Base-by-base conservation (phyloP, 2,329 filamentous ascomycete species). In the Pseudogymnoascus sp. region DNA sequence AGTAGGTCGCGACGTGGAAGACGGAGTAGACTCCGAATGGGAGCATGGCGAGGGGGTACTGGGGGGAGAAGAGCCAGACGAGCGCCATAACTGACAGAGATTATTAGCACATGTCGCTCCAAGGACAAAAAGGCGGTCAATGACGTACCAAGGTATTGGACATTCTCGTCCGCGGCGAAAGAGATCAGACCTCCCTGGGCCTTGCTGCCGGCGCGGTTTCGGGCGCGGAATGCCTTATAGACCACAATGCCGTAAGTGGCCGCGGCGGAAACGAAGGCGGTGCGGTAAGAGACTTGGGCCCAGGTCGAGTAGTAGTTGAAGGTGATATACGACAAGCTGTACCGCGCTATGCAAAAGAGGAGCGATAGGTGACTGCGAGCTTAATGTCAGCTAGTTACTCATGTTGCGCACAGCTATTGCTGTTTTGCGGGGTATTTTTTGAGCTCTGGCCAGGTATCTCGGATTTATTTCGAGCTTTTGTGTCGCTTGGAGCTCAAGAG, bases 1-100 rank as follows among this genome's bases (percentile, higher is more conserved):
- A 89, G 77, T 99, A 99, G 65, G 94, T 97, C 63, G 92, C 90
- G 67, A 97, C 91, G 77, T 99, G 94, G 85, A 99, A 99, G 75
- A 97, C 76, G 61, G 92, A 97, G 83, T 97, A 99, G 75, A 99
- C 90, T 68, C 85, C 86, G 78, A 96, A 99, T 26, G 94, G 94
- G 60, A 96, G 83, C 69, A 99, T 83, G 60, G 94, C 94, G 68
- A 96, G 81, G 35, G 90, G 86, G 69, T 95, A 88, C 77, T 96
- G 92, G 67, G 89, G 88, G 63, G 87, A 85, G 75, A 92, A 87
- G 68, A 99, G 89, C 94, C 94, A 99, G 69, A 97, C 83, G 63
- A 97, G 81, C 60, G 92, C 91, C 89, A 97, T 92, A 68, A 84
- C 92, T 95, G 59, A 28, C 30, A 61, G 59, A 60, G 39, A 21